Evolutionary conservation across 768 basidiomycete genomes (phyloP).

Genomic region (Lepiota brunneoincarnata): DNA sequence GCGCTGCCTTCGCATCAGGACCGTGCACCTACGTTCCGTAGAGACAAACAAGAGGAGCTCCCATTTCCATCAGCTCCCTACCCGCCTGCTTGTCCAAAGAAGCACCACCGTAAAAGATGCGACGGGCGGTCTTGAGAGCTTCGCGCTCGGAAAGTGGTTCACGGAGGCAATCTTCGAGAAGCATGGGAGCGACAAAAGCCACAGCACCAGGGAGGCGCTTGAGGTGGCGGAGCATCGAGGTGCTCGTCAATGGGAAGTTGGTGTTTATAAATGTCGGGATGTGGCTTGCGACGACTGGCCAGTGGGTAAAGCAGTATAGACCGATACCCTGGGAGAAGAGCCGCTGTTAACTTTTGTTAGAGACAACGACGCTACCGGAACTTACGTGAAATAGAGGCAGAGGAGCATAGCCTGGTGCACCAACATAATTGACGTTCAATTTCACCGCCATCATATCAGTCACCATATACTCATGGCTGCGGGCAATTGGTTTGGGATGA

Average conservation of each 20-base stretch:
- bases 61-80: constrained; percentile 7
- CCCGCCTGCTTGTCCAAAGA: constrained; percentile 12
- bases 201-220: constrained; percentile 8
- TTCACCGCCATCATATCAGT: neutral
- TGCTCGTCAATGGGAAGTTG: constrained; percentile 13
- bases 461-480: constrained; percentile 13
- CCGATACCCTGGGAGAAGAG: constrained; percentile 13
- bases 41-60: constrained; percentile 3
- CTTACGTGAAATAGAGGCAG: constrained; percentile 22
- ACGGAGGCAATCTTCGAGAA: constrained; percentile 18
- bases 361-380: neutral
- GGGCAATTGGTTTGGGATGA: constrained; percentile 20
- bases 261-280: constrained; percentile 10
- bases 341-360: neutral
- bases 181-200: constrained; percentile 14
- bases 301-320: constrained; percentile 12
- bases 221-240: constrained; percentile 15
- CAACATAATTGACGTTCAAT: constrained; percentile 8
- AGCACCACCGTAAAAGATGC: constrained; percentile 17
- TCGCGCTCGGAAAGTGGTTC: neutral
- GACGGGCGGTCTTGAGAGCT: constrained; percentile 3
- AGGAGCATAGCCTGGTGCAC: constrained; percentile 15
- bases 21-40: constrained; percentile 9
- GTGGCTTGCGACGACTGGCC: constrained; percentile 9
- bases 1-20: neutral